Percentiles rank a stretch among this genome's conserved stretches.
Evolutionary conservation across 2,329 filamentous ascomycete genomes (phyloP).

Genomic region (Seiridium unicorne): DNA sequence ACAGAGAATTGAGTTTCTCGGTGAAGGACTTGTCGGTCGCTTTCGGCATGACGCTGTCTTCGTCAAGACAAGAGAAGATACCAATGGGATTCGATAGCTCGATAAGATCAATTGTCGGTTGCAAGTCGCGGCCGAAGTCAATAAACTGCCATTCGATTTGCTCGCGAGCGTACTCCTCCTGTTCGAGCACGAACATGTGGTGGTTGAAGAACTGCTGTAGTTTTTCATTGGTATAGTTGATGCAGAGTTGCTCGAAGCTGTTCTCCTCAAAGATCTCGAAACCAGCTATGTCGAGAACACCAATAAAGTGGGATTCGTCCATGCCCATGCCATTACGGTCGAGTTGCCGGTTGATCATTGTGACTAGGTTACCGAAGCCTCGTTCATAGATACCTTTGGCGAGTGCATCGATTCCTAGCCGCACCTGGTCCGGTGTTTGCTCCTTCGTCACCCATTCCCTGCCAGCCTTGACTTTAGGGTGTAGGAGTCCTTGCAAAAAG

Average conservation of each 20-base stretch:
- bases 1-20: slow-evolving; percentile 93
- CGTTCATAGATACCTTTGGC: slow-evolving; percentile 98
- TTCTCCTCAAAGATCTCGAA: slow-evolving; percentile 99
- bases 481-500: slow-evolving; percentile 84
- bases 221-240: slow-evolving; percentile 99
- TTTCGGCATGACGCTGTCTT: slow-evolving; percentile 98
- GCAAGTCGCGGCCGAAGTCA: slow-evolving; percentile 94
- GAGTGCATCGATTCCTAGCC: slow-evolving; percentile 83
- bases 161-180: slow-evolving; percentile 95
- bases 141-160: slow-evolving; percentile 99
- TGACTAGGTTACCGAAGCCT: slow-evolving; percentile 88
- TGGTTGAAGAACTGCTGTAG: slow-evolving; percentile 99
- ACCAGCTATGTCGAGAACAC: slow-evolving; percentile 96
- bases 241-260: slow-evolving; percentile 98
- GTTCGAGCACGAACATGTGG: slow-evolving; percentile 99
- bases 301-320: slow-evolving; percentile 94
- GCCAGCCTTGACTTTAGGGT: slow-evolving; percentile 92
- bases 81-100: slow-evolving; percentile 95
- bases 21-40: slow-evolving; percentile 96
- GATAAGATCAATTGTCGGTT: slow-evolving; percentile 96
- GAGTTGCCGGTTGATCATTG: slow-evolving; percentile 86
- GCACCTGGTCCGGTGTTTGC: slow-evolving; percentile 94
- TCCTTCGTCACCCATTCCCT: slow-evolving; percentile 99
- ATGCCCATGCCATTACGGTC: slow-evolving; percentile 79
- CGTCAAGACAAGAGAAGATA: slow-evolving; percentile 96